Conservation (phyloP, 2,329 filamentous ascomycete genomes). For the Arthrobotrys sphaeroides region DNA sequence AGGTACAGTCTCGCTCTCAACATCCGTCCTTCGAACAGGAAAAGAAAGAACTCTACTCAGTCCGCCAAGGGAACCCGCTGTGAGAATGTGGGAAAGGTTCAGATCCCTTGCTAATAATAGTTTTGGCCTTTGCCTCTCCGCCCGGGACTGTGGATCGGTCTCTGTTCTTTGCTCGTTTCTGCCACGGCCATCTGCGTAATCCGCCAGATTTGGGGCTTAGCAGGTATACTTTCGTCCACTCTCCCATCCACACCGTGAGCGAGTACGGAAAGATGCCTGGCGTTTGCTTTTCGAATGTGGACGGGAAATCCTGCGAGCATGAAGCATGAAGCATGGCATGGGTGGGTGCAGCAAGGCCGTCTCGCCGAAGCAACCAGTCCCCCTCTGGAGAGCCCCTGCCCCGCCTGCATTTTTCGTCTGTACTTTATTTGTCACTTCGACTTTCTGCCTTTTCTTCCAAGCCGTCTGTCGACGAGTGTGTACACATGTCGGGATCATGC, state of each 20-base stretch:
- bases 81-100: conserved; percentile 1
- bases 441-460: no score
- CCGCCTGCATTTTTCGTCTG: no score
- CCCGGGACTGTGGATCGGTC: not conserved
- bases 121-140: not conserved
- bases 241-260: no score
- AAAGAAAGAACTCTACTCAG: no score
- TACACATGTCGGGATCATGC: not conserved
- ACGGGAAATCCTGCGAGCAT: not conserved
- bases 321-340: not conserved
- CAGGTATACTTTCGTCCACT: no score
- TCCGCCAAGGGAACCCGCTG: no score
- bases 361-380: conserved; percentile 52
- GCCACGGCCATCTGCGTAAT: conserved; percentile 28
- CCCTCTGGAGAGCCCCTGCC: no score
- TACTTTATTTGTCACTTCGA: conserved; percentile 33
- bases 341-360: not conserved
- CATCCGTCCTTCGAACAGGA: not conserved
- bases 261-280: no score
- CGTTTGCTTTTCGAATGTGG: no score
- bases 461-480: not conserved
- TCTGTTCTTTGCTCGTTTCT: not conserved
- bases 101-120: conserved; percentile 11
- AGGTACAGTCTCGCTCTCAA: not conserved
- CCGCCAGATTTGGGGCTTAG: conserved; percentile 25